A percentile compares a stretch with the other conserved stretches of the same genome.
phyloP scores from a whole-genome alignment of 139 green algal species.

The Trebouxia sp. region DNA sequence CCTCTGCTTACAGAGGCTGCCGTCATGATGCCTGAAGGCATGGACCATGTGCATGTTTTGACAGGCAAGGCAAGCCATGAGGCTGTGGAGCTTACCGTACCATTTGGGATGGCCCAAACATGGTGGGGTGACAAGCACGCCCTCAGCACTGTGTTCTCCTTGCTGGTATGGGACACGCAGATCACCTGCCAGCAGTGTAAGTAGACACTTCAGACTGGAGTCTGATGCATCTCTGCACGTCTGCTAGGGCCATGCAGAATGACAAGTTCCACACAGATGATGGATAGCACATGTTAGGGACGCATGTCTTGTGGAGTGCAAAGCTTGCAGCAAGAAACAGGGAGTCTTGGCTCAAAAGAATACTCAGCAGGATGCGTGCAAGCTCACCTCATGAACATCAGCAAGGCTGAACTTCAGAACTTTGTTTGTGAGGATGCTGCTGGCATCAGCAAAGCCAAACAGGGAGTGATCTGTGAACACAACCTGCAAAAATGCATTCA shows the following conservation, averaged over 20 bases:
- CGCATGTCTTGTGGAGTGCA: too few relatives aligned
- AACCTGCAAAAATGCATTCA: conserved; percentile 36
- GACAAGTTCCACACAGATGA: not conserved
- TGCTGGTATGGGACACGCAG: conserved; percentile 94
- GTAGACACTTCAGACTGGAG: too few relatives aligned
- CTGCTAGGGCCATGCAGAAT: not conserved
- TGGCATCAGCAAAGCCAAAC: conserved; percentile 90
- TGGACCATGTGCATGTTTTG: too few relatives aligned
- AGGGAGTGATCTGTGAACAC: conserved; percentile 99
- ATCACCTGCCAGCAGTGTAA: conserved; percentile 75
- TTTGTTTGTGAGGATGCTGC: conserved; percentile 89
- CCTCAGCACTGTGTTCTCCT: conserved; percentile 96
- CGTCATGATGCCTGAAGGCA: too few relatives aligned
- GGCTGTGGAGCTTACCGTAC: not conserved
- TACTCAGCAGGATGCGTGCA: not conserved
- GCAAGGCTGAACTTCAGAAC: conserved; percentile 78
- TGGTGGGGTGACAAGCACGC: conserved; percentile 77
- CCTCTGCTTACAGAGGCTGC: too few relatives aligned
- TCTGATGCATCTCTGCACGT: not conserved
- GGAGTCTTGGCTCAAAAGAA: not conserved
- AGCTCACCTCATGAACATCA: conserved; percentile 64
- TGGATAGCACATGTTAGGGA: not conserved
- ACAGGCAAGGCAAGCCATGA: too few relatives aligned
- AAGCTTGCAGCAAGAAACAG: not conserved
- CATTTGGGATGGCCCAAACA: conserved; percentile 97